phyloP scores from a whole-genome alignment of 2,329 filamentous ascomycete species.

The Colletotrichum echinochloae region DNA sequence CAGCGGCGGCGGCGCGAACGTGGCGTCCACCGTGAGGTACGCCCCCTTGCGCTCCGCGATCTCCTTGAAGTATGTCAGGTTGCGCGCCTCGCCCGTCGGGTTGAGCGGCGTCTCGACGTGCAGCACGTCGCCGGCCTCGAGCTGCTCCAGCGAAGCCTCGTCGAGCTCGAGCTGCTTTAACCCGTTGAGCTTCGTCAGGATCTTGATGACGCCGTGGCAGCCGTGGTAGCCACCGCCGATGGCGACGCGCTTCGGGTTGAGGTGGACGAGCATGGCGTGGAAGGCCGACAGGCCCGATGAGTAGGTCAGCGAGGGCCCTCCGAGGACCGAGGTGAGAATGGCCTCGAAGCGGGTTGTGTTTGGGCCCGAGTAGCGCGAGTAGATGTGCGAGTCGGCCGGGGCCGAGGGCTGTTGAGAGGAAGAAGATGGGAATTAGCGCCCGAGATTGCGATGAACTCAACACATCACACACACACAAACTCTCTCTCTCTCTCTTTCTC shows the following conservation, averaged over 20 bases:
- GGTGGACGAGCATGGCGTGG: constrained; percentile 84
- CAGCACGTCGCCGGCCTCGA: constrained; percentile 84
- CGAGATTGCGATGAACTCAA: not conserved
- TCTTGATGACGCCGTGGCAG: constrained; percentile 83
- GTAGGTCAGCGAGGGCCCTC: constrained; percentile 80
- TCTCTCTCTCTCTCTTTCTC: not conserved
- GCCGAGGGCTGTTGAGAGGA: constrained; percentile 57
- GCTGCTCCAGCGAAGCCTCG: constrained; percentile 59
- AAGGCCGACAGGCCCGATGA: constrained; percentile 88
- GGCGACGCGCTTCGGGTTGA: constrained; percentile 86
- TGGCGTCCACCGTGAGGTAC: constrained; percentile 86
- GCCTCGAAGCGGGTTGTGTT: constrained; percentile 89
- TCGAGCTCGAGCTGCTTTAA: constrained; percentile 76
- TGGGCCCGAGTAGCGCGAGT: constrained; percentile 83
- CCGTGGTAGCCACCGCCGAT: constrained; percentile 93
- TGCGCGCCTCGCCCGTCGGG: constrained; percentile 83
- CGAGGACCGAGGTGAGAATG: constrained; percentile 79
- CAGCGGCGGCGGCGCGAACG: constrained; percentile 90
- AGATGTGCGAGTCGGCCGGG: constrained; percentile 76
- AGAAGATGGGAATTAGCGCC: constrained; percentile 37
- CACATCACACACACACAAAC: too few species aligned
- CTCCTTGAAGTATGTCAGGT: constrained; percentile 77
- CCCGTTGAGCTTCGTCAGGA: constrained; percentile 81
- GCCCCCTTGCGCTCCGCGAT: constrained; percentile 80
- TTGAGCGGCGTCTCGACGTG: constrained; percentile 96